Evolutionary conservation across 139 green algal genomes (phyloP).

Genomic region (Chlorella sp.): DNA sequence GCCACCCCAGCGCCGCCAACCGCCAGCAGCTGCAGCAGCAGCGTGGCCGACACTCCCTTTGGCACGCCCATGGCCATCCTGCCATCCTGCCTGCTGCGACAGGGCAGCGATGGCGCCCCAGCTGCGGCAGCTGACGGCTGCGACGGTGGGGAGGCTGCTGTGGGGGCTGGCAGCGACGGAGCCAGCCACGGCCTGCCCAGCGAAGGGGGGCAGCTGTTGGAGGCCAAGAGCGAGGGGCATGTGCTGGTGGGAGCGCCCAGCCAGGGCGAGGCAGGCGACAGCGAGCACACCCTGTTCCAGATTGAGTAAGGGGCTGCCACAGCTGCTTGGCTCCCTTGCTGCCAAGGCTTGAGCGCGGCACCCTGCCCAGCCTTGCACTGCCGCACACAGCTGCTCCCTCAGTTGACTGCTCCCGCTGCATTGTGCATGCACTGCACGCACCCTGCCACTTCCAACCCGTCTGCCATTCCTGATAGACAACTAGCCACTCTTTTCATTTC

Average conservation of each 20-base stretch:
- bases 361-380: too few species aligned
- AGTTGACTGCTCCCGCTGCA: too few species aligned
- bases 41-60: not conserved
- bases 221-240: not conserved
- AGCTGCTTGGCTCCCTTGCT: too few species aligned
- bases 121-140: not conserved
- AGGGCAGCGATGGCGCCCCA: not conserved
- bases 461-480: too few species aligned
- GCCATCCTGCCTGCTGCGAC: conserved; percentile 1
- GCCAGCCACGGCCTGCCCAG: not conserved
- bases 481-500: too few species aligned
- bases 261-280: not conserved
- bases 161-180: not conserved
- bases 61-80: conserved; percentile 25
- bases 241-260: conserved; percentile 3
- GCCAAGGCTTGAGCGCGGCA: too few species aligned
- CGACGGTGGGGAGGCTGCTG: not conserved
- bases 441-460: too few species aligned
- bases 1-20: not conserved
- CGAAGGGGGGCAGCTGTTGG: not conserved
- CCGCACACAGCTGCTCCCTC: too few species aligned
- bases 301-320: not conserved
- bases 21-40: conserved; percentile 17
- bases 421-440: too few species aligned
- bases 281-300: conserved; percentile 3